These are phyloP conservation scores for Ettlia oleoabundans DNA, from an alignment of 139 green algal genomes.

Conservation along the genomic window DNA sequence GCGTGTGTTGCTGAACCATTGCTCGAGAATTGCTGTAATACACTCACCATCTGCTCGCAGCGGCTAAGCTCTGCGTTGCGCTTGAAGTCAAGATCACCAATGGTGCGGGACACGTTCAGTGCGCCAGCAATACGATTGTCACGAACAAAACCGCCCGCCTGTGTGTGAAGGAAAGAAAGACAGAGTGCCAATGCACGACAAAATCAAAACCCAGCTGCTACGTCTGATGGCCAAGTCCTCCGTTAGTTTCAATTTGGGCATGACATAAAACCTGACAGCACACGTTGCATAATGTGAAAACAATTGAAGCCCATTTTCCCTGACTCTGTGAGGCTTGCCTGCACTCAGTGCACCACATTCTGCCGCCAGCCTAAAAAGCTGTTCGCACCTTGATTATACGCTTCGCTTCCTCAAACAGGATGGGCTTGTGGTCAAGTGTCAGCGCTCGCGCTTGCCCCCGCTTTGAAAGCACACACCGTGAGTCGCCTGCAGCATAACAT, in stretches of 20 bases:
- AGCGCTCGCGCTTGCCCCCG: slow-evolving; percentile 69
- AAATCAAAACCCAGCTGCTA: too few species aligned
- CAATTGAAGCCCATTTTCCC: too few species aligned
- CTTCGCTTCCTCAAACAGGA: slow-evolving; percentile 70
- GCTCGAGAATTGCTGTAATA: too few species aligned
- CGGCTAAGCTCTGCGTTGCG: slow-evolving; percentile 56
- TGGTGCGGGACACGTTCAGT: slow-evolving; percentile 93
- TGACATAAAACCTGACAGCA: background rate
- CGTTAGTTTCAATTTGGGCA: too few species aligned
- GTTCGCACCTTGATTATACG: slow-evolving; percentile 80
- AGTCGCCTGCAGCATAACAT: slow-evolving; percentile 82
- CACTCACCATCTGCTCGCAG: slow-evolving; percentile 47
- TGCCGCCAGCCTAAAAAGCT: too few species aligned
- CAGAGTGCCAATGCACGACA: too few species aligned
- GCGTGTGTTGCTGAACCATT: too few species aligned
- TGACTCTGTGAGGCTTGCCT: too few species aligned
- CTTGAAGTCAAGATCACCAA: slow-evolving; percentile 98
- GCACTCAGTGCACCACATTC: too few species aligned
- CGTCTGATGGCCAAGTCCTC: too few species aligned
- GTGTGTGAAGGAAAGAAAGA: background rate
- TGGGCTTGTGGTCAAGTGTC: slow-evolving; percentile 88
- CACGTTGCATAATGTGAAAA: too few species aligned
- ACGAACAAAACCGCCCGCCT: slow-evolving; percentile 78
- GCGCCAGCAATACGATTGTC: slow-evolving; percentile 89
- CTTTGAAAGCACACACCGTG: slow-evolving; percentile 76